These are phyloP conservation scores for Geotrichum citri-aurantii DNA, from an alignment of 1,139 yeast species.

Conservation along the genomic window DNA sequence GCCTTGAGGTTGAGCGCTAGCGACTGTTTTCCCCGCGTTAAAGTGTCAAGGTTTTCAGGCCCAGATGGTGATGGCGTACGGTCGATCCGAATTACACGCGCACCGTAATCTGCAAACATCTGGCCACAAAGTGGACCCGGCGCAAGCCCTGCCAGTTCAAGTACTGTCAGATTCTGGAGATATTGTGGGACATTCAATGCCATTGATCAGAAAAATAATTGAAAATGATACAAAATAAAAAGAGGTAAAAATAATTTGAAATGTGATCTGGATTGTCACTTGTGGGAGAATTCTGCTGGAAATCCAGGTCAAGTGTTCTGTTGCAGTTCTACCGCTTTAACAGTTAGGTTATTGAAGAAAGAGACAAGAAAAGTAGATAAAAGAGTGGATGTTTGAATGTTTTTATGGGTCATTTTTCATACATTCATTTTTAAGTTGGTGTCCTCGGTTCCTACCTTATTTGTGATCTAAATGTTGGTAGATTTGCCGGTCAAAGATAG, in stretches of 20 bases:
- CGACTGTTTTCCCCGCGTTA: conserved; percentile 35
- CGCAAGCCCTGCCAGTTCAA: conserved; percentile 26
- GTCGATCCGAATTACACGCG: conserved; percentile 34
- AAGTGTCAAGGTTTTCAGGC: conserved; percentile 27
- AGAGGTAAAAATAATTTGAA: too few species aligned
- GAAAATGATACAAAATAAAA: too few species aligned
- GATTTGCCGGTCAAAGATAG: background rate
- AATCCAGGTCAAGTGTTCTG: too few species aligned
- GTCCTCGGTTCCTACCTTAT: background rate
- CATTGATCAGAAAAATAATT: background rate
- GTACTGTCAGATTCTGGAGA: conserved; percentile 16
- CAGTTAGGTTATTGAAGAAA: too few species aligned
- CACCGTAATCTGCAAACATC: conserved; percentile 36
- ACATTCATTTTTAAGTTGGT: too few species aligned
- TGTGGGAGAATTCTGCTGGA: too few species aligned
- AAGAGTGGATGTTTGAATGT: too few species aligned
- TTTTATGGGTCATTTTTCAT: too few species aligned
- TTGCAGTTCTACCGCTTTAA: too few species aligned
- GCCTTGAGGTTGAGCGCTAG: conserved; percentile 32
- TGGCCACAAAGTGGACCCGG: conserved; percentile 27
- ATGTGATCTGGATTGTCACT: too few species aligned
- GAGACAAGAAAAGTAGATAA: too few species aligned
- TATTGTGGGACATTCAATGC: background rate
- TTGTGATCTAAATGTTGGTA: too few species aligned
- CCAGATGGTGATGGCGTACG: conserved; percentile 10